Conservation (phyloP, 2,329 filamentous ascomycete genomes). For the Aspergillus floridensis region DNA sequence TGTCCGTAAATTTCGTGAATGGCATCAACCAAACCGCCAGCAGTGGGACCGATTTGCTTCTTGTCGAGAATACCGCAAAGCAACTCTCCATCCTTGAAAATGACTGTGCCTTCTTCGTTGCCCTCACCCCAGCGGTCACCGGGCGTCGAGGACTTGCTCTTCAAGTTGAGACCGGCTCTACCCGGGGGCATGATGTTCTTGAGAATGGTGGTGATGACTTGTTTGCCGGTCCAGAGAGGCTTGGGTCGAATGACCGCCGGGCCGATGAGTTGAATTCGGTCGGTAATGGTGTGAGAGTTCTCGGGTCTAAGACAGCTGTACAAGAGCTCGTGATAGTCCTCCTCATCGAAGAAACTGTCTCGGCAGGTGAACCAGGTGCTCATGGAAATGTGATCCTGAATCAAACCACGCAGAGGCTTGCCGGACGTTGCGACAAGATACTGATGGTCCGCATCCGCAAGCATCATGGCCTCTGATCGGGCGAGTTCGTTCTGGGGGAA, state of each 20-base stretch:
- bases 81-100: conserved; percentile 83
- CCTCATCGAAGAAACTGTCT: conserved; percentile 84
- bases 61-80: conserved; percentile 93
- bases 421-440: conserved; percentile 92
- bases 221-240: conserved; percentile 90
- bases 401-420: conserved; percentile 89
- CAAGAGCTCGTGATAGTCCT: conserved; percentile 89
- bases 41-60: conserved; percentile 83
- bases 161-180: conserved; percentile 74
- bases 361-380: conserved; percentile 85
- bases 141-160: conserved; percentile 73
- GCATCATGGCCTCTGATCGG: conserved; percentile 83
- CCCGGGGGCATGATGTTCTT: conserved; percentile 83
- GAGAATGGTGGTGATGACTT: conserved; percentile 86
- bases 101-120: conserved; percentile 73
- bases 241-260: conserved; percentile 81
- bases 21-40: conserved; percentile 84
- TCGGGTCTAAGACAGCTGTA: conserved; percentile 89
- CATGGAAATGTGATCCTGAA: conserved; percentile 97
- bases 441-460: conserved; percentile 96
- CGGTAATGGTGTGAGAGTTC: conserved; percentile 78
- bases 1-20: conserved; percentile 93
- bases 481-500: conserved; percentile 97
- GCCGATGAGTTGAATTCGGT: conserved; percentile 74
- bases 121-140: conserved; percentile 71